Evolutionary conservation across 2,329 filamentous ascomycete species (phyloP), one percentile per base, ranked within the genome.

Genomic region (Fusarium acutatum): DNA sequence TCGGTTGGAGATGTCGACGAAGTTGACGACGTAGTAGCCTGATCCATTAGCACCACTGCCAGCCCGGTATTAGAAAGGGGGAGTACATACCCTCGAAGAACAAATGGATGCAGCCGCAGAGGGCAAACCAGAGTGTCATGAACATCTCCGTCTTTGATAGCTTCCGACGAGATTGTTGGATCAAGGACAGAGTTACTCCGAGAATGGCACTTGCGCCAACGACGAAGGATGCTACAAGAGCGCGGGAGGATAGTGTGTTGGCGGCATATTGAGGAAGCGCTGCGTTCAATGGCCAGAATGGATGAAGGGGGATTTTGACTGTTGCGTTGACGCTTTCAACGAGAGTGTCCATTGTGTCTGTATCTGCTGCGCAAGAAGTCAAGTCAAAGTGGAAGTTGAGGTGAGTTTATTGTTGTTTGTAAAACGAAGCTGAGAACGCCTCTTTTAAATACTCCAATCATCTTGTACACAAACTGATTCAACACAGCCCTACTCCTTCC

Each of bases 71-170:
- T 14, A 3, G 22, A 7, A 13, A 4, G 30, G 11, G 11, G 6
- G 18, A 7, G 17, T 13, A n/a, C 11, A 17, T 71, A 82, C 81
- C 83, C 75, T 87, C 84, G 43, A 86, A 82, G 72, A 84, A 81
- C 28, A 84, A 59, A 69, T 85, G 83, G 67, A 85, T 85, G 69
- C 74, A 88, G 80, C 83, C 88, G 87, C 92, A 93, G 20, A 96
- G 85, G 28, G 92, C 87, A 80, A 95, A 95, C 94, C 94, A 96
- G 82, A 94, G 82, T 28, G 92, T 88, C 9, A 88, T 88, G 18
- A 87, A 75, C 50, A 90, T 85, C 73, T 94, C 92, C 32, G 80
- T 80, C 13, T 76, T 81, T 38, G 84, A 83, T 59, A 94, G 79
- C 15, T 81, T 84, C 5, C 90, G 89, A 24, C 89, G 85, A 44